Evolutionary conservation across 148 eudicot genomes (phyloP), one percentile per base, ranked within the genome.

Genomic region (Spergularia marina): DNA sequence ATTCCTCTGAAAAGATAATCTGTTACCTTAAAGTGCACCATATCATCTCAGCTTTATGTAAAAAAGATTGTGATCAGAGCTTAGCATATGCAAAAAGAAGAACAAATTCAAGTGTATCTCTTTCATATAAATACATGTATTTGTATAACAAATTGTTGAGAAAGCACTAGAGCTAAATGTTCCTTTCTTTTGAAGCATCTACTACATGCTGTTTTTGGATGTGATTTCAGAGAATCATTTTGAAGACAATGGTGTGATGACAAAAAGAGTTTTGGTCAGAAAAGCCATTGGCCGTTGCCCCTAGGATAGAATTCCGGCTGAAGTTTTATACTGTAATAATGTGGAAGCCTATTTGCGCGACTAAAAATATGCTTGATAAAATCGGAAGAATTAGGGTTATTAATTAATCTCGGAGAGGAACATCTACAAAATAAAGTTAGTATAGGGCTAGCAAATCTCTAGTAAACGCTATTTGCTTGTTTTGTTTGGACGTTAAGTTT

Each of bases 11-110:
- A 66, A 21, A 18, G 15, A 25, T 10, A 9, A 40, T 0, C 23
- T 78, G 80, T 16, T 65, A 71, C 65, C 76, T 72, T 72, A 65
- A 78, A 72, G 72, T 72, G 77, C 56, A 78, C 76, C 72, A 65
- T 65, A 41, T 78, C 65, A 39, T 54, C 20, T 72, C 72, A 71
- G 44, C 62, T 71, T 70, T 77, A 6, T 44, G 7, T 6, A 44
- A 36, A 63, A 71, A 75, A 70, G 70, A 77, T 71, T 49, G 30
- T 51, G 53, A 52, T 0, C 14, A 25, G 40, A 56, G 18, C 3
- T 10, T 17, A 47, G 71, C 77, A 75, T 54, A 70, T 70, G 65
- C 30, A 10, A 55, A n/a, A 65, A 34, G 70, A 12, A n/a, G 44
- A 53, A 9, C 2, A 30, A 30, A 30, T 30, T 30, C 36, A 30